Base-by-base conservation (phyloP, 2,329 filamentous ascomycete genomes). In the Phoma sp. region DNA sequence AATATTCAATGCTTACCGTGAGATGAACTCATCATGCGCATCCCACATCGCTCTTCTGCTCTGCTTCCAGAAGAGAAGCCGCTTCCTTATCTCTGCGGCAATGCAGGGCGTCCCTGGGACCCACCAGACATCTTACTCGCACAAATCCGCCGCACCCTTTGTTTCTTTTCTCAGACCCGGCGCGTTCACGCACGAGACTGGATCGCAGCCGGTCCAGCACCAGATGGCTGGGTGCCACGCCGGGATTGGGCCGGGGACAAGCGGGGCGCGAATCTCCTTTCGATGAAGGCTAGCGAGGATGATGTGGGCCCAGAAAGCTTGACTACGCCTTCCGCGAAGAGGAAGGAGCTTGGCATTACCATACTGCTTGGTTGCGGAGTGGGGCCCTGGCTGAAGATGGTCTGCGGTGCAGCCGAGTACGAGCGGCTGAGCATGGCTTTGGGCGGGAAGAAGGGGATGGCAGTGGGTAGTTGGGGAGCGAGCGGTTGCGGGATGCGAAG, bases 321-420 rank as follows among this genome's bases (percentile, higher is more conserved):
- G 18, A 30, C 18, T 41, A 23, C 46, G 52, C 52, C 52, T 55
- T 46, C 52, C 52, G 47, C 32, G 24, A 41, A 40, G 7, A 33
- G 42, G 42, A 50, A 50, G 42, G 41, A 50, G 52, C 52, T 55
- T 55, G 52, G 52, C 52, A 55, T 55, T 50, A 55, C 46, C 52
- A 55, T 36, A 55, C 13, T 8, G 30, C 13, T 33, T n/a, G 14
- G 33, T 22, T 2, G 2, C 14, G 14, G 29, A 13, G 52, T 55
- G 46, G 52, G 46, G 24, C 42, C 18, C 29, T 22, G 30, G 18
- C 29, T 23, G 24, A 29, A 43, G n/a, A 7, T 39, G n/a, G 32
- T 11, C 27, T 23, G 11, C 36, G 30, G 30, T 45, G 22, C 45
- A 39, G 51, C 51, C 40, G 41, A 42, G 43, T 49, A 49, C 52